Base-by-base conservation (phyloP, 1,284 basidiomycete species). In the Sanghuangporus baumii region DNA sequence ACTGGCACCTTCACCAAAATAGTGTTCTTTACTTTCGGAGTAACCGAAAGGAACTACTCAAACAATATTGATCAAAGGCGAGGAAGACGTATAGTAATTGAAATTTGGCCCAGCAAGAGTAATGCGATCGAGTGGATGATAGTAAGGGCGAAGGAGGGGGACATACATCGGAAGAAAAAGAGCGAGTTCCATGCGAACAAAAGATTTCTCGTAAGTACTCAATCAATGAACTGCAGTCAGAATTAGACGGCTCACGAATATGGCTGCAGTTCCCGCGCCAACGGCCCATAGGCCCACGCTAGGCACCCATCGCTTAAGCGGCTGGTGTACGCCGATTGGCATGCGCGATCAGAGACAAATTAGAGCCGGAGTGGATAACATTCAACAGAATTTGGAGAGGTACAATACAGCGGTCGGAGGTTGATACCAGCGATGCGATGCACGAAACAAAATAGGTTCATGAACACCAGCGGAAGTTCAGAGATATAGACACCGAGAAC, bases 201-300 rank as follows among this genome's bases (percentile, higher is more conserved):
- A 54, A 56, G 41, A 34, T 12, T 20, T 36, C 41, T n/a, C 16
- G 36, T 37, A 2, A 52, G 26, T 26, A 60, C 57, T 46, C 5
- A 46, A 16, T 18, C 16, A 38, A 52, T 36, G 14, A 20, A 59
- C 38, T 66, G 56, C n/a, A 8, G 2, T 52, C 26, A 55, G 36
- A 40, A 55, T 46, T 3, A 40, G 43, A 54, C 41, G 56, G 79
- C 86, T 68, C 70, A 91, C 88, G 70, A 87, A 81, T 71, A 89
- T 74, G 57, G 80, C 88, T 57, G 83, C 80, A 48, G 85, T 76
- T 59, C 89, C 89, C 67, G 76, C 79, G 67, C 87, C 86, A 62
- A 80, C 75, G 64, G 87, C 87, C 90, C 90, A 93, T 51, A 88
- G 71, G 34, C 81, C 80, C 64, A 88, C 71, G 66, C 78, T 82